phyloP scores from a whole-genome alignment of 2,329 filamentous ascomycete genomes.

The Aureobasidium sp. region DNA sequence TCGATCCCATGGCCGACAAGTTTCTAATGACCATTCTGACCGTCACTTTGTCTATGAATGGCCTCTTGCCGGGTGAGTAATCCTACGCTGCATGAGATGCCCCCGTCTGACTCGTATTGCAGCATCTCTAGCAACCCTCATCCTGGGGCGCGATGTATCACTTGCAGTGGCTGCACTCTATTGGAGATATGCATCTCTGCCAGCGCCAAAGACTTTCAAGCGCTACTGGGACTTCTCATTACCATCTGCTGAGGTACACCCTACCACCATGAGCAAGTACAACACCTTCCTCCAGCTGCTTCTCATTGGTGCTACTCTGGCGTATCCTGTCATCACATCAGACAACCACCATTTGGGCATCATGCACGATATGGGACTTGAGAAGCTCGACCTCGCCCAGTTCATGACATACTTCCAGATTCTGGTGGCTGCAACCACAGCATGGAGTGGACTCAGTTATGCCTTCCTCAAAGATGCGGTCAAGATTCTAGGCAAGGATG shows the following conservation, averaged over 20 bases:
- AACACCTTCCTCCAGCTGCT: slow-evolving; percentile 90
- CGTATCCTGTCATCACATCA: slow-evolving; percentile 58
- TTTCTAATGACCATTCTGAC: slow-evolving; percentile 89
- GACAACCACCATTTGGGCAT: slow-evolving; percentile 18
- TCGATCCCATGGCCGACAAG: slow-evolving; percentile 97
- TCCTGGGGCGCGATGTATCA: slow-evolving; percentile 78
- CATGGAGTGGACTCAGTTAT: slow-evolving; percentile 93
- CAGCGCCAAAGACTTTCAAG: slow-evolving; percentile 82
- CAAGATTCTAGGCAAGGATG: slow-evolving; percentile 59
- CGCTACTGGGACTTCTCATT: slow-evolving; percentile 98
- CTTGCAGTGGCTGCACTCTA: slow-evolving; percentile 83
- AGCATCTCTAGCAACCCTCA: slow-evolving; percentile 85
- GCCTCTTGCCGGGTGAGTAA: slow-evolving; percentile 62
- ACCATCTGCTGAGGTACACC: slow-evolving; percentile 74
- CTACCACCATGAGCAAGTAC: slow-evolving; percentile 74
- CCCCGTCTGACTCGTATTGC: background rate
- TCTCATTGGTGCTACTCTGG: slow-evolving; percentile 75
- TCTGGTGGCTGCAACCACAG: slow-evolving; percentile 76
- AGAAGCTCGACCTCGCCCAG: slow-evolving; percentile 23
- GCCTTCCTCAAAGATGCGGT: slow-evolving; percentile 85
- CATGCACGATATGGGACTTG: slow-evolving; percentile 17
- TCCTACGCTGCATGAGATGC: background rate
- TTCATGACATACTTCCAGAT: slow-evolving; percentile 48
- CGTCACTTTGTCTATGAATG: slow-evolving; percentile 74
- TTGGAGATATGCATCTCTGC: slow-evolving; percentile 90